These are phyloP conservation scores for Colletotrichum higginsianum DNA, from an alignment of 2,329 filamentous ascomycete genomes.

Conservation along the genomic window DNA sequence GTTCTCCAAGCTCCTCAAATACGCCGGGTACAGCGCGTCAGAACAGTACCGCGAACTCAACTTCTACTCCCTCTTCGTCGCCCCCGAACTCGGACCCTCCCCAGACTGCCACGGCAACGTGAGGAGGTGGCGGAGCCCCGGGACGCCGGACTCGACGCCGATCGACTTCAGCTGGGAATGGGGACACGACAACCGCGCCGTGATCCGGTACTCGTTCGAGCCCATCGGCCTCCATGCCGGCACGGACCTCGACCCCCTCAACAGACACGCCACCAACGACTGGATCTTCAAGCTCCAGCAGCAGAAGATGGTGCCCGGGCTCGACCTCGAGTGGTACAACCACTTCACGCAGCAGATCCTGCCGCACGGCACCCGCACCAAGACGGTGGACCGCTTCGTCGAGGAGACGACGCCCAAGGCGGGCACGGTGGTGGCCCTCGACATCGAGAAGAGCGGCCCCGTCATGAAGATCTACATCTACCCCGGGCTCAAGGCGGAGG, in stretches of 20 bases:
- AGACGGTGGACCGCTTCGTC: slow-evolving; percentile 30
- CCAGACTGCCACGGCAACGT: slow-evolving; percentile 37
- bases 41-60: slow-evolving; percentile 40
- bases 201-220: slow-evolving; percentile 35
- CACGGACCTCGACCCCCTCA: slow-evolving; percentile 36
- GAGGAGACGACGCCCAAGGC: slow-evolving; percentile 38
- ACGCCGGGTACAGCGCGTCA: slow-evolving; percentile 35
- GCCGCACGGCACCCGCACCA: slow-evolving; percentile 22
- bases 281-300: slow-evolving; percentile 35
- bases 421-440: slow-evolving; percentile 34
- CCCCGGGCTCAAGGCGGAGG: slow-evolving; percentile 34
- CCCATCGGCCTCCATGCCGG: slow-evolving; percentile 35
- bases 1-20: slow-evolving; percentile 37
- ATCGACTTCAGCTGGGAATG: slow-evolving; percentile 42
- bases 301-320: slow-evolving; percentile 31
- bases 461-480: slow-evolving; percentile 41
- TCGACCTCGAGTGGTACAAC: slow-evolving; percentile 37
- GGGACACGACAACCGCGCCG: slow-evolving; percentile 20
- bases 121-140: slow-evolving; percentile 33
- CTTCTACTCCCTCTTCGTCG: slow-evolving; percentile 40
- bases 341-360: slow-evolving; percentile 37
- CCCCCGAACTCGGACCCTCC: slow-evolving; percentile 37
- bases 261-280: slow-evolving; percentile 35
- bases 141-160: slow-evolving; percentile 34
- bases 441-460: slow-evolving; percentile 39